Evolutionary conservation across 2,329 filamentous ascomycete genomes (phyloP).

Genomic region (Fusarium virguliforme): DNA sequence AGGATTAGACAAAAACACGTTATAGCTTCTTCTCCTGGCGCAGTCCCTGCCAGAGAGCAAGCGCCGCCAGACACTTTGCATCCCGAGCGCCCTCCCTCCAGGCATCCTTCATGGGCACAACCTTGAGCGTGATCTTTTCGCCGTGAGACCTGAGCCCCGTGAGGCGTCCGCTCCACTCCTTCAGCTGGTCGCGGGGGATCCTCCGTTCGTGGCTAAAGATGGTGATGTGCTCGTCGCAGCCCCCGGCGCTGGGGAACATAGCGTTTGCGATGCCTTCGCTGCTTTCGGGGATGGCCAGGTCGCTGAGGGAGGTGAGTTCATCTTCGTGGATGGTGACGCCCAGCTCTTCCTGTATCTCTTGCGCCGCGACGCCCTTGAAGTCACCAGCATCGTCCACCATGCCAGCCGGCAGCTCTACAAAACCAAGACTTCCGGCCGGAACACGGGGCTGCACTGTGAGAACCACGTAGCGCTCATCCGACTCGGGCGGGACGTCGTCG

Average conservation of each 20-base stretch:
- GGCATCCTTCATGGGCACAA: conserved; percentile 70
- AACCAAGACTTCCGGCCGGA: conserved; percentile 68
- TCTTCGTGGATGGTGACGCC: conserved; percentile 67
- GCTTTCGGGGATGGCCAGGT: conserved; percentile 60
- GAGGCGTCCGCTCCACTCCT: conserved; percentile 70
- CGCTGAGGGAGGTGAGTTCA: conserved; percentile 67
- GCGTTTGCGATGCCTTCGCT: conserved; percentile 60
- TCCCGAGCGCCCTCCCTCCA: conserved; percentile 73
- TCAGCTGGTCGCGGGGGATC: conserved; percentile 65
- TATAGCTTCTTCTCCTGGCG: conserved; percentile 63
- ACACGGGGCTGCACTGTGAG: conserved; percentile 74
- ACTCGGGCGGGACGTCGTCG: conserved; percentile 60
- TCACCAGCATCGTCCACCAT: conserved; percentile 70
- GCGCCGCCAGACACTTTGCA: conserved; percentile 72
- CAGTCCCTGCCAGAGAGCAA: conserved; percentile 73
- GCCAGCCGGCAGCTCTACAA: conserved; percentile 72
- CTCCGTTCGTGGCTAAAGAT: conserved; percentile 71
- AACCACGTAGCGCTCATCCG: conserved; percentile 69
- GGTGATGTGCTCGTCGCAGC: conserved; percentile 73
- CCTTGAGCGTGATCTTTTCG: conserved; percentile 74
- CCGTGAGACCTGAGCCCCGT: conserved; percentile 72
- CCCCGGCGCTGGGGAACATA: conserved; percentile 72
- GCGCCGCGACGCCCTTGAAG: conserved; percentile 72
- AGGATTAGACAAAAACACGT: conserved; percentile 28
- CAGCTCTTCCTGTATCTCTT: conserved; percentile 74